Base-by-base conservation (phyloP, 1,284 basidiomycete species). In the Limonomyces culmigenus region DNA sequence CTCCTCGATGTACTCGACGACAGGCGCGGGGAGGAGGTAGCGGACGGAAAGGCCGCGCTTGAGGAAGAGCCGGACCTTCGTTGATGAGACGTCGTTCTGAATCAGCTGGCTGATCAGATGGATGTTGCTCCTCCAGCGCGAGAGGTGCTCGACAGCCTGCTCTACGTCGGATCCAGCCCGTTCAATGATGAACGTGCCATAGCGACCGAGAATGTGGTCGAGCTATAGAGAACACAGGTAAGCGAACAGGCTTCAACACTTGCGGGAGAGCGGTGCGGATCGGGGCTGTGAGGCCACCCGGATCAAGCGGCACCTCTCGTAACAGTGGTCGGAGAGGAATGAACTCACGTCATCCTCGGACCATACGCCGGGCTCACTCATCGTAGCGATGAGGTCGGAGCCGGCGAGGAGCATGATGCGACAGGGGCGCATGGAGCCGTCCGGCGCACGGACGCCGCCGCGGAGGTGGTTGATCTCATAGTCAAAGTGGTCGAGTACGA, bases 291-390 rank as follows among this genome's bases (percentile, higher is more conserved):
- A n/a, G n/a, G n/a, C n/a, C n/a, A n/a, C n/a, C n/a, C n/a, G n/a
- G n/a, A n/a, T n/a, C n/a, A n/a, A n/a, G n/a, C n/a, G n/a, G 6
- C 13, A 10, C 11, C n/a, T 32, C 17, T 32, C 13, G 31, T 14
- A 32, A 8, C 33, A 30, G 41, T n/a, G n/a, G n/a, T n/a, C n/a
- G n/a, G 37, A 40, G 30, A 25, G 31, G 33, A 31, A 21, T 34
- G 29, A 27, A 32, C 29, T 63, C 77, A 92, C 85, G 69, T 99
- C 95, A 40, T 74, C 69, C 47, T 91, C 80, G 37, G 81, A 78
- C 95, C 95, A 99, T 16, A 99, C 91, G 12, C 95, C 95, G n/a
- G 89, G 89, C 58, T 97, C 89, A 45, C 86, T 88, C 80, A 98
- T 97, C 36, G 89, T 95, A 52, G 89, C 80, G 53, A 98, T 98